Conservation (phyloP, 139 green algal species). For the Parachlorella kessleri region DNA sequence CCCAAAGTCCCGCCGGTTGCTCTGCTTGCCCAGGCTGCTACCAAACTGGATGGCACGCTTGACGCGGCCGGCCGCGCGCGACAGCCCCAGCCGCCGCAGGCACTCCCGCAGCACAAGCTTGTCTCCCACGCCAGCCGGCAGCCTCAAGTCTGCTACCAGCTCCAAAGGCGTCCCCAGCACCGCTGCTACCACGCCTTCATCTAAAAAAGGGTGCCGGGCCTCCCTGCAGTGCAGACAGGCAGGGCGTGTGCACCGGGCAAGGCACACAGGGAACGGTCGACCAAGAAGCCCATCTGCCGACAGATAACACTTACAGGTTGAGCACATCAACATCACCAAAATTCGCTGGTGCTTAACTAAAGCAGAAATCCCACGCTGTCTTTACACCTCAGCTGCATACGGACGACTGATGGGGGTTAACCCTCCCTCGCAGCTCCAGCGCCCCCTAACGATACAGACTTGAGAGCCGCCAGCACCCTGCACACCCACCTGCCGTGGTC, state of each 20-base stretch:
- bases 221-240: constrained; percentile 53
- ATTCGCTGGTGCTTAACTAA: too few relatives aligned
- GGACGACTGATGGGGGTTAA: too few relatives aligned
- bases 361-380: too few relatives aligned
- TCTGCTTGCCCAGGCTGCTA: constrained; percentile 76
- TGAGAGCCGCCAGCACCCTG: too few relatives aligned
- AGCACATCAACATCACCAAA: too few relatives aligned
- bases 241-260: too few relatives aligned
- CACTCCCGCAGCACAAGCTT: constrained; percentile 83
- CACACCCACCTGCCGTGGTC: constrained; percentile 71
- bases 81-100: constrained; percentile 66
- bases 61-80: constrained; percentile 55
- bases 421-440: too few relatives aligned
- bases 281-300: too few relatives aligned
- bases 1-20: constrained; percentile 86
- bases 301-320: too few relatives aligned
- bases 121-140: constrained; percentile 75
- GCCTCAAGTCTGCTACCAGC: constrained; percentile 48
- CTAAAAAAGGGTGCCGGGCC: constrained; percentile 89
- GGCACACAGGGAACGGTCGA: too few relatives aligned
- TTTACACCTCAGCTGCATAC: too few relatives aligned
- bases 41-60: constrained; percentile 97
- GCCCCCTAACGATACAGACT: too few relatives aligned
- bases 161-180: constrained; percentile 58
- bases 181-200: constrained; percentile 77